Base-by-base conservation (phyloP, 1,284 basidiomycete species). In the Amylostereum chailletii region DNA sequence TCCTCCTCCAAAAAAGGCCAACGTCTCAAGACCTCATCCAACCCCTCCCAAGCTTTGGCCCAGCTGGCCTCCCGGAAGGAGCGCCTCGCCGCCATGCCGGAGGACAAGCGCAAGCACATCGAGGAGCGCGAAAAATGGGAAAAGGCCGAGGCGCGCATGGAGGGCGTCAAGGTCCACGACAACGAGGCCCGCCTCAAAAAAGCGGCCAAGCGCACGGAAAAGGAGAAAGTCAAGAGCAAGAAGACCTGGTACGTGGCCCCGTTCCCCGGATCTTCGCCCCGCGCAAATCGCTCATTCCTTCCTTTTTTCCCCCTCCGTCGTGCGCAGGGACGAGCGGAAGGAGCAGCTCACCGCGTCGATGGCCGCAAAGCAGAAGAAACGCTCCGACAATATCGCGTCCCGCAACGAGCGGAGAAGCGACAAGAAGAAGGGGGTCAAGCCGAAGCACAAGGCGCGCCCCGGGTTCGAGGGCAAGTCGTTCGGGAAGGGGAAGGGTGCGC, bases 201-300 rank as follows among this genome's bases (percentile, higher is more conserved):
- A 71, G 90, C 91, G 29, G 82, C 79, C 7, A 95, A 94, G 74
- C 74, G 88, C 64, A 84, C 87, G 58, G 93, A 94, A 67, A 94
- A 94, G 67, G 81, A 81, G 58, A 96, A 95, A 65, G 60, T 56
- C 32, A 93, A 90, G 72, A 82, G 81, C 54, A 87, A 87, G 64
- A 86, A 87, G 61, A 75, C 79, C 50, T 96, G 93, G 92, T 93
- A 53, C 52, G 86, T 73, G 33, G 45, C 39, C 19, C 27, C 30
- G 43, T 33, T 30, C 26, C 52, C 48, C 19, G 10, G 43, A 36
- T 34, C 36, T 27, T 41, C 27, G 39, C 36, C 27, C 7, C 29
- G 42, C 9, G 6, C 29, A 5, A 7, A 47, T 42, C 48, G 46
- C 48, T 34, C 31, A n/a, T 47, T 42, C 38, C 26, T 47, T 45